Conservation (phyloP, 257 asterid genomes). For the Nicotiana tabacum region DNA sequence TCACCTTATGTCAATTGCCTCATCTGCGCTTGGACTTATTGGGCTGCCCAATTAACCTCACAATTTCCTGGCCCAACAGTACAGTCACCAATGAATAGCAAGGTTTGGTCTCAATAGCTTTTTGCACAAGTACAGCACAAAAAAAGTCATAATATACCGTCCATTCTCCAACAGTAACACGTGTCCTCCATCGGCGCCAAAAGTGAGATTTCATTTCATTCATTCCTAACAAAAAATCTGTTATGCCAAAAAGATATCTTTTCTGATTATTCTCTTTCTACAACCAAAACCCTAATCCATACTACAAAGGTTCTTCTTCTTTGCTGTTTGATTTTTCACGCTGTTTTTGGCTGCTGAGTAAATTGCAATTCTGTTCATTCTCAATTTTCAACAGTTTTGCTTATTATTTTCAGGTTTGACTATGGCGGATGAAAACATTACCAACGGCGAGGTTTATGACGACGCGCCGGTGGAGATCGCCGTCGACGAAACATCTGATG, state of each 20-base stretch:
- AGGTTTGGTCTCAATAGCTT: not conserved
- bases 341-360: too few species aligned
- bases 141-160: not conserved
- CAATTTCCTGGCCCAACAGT: not conserved
- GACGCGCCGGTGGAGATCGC: constrained; percentile 40
- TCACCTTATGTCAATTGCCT: not conserved
- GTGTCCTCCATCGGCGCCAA: not conserved
- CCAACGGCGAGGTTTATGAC: constrained; percentile 41
- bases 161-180: not conserved
- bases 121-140: not conserved
- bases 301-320: not conserved
- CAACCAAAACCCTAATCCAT: not conserved
- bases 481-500: constrained; percentile 38
- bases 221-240: not conserved
- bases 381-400: not conserved
- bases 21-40: not conserved
- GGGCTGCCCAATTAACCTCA: not conserved
- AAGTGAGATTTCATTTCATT: not conserved
- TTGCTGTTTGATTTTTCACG: not conserved
- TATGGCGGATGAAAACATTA: constrained; percentile 52
- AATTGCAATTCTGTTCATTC: not conserved
- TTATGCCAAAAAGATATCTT: not conserved
- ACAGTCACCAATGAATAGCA: not conserved
- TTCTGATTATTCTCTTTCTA: not conserved
- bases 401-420: constrained; percentile 6